Evolutionary conservation across 305 asterid species (phyloP), one percentile per base, ranked within the genome.

Genomic region (Plantago coronopus): DNA sequence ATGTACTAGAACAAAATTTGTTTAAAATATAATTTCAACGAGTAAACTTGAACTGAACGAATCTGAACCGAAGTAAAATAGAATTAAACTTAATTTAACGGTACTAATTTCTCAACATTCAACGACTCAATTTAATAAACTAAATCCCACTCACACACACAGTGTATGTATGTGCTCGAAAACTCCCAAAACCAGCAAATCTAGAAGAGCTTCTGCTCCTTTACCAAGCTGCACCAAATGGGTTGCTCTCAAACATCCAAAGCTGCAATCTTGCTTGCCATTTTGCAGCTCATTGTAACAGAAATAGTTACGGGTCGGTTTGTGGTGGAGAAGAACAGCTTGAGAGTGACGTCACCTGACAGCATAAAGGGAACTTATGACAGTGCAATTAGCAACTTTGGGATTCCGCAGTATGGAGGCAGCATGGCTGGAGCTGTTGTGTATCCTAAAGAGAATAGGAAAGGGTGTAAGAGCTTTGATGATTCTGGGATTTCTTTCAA

Each of bases 391-490:
- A 95, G 89, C 0, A 91, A 88, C 72, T 91, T 87, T 48, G 96
- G 96, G 66, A 83, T 91, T 48, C 95, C 96, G 19, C 94, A 91
- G 21, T 83, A 85, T 69, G 96, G 95, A 17, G 97, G 97, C 9
- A 85, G 89, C 66, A 71, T 91, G 87, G 82, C 89, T 23, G 97
- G 94, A 27, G 66, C 89, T 57, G 95, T 87, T 48, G 72, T 78
- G 20, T 87, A 72, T 37, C 94, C 96, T 0, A 93, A 87, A 70
- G 93, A 84, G 29, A 93, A 89, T 58, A 71, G 64, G 54, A 85
- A 85, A 71, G 99, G 95, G 8, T 89, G 99, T 69, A 71, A 68
- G n/a, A 59, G 63, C 48, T 93, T 93, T 72, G 82, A 59, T 67
- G 95, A 82, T 72, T 83, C 63, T 69, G 80, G 81, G 69, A 70